Evolutionary conservation across 2,329 filamentous ascomycete genomes (phyloP), one percentile per base, ranked within the genome.

Genomic region (Clonostachys chloroleuca): DNA sequence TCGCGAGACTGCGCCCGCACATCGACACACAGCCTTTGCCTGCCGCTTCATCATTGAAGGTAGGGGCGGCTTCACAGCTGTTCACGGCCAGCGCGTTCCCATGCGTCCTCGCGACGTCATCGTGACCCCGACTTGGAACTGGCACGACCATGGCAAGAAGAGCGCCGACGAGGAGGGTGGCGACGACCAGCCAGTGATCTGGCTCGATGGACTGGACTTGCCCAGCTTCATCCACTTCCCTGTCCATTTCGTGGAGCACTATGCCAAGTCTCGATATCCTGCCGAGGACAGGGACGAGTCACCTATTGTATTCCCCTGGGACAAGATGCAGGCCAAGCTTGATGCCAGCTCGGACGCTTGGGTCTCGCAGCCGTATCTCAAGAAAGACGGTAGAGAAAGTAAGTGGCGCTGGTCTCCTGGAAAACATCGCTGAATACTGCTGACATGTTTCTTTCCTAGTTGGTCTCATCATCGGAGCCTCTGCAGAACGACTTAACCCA

Each of bases 1-100:
- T 0, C 73, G 75, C 30, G 78, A 82, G 49, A 76, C 68, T 0
- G 77, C 78, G 0, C 74, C 72, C 1, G 77, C 77, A 0, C 78
- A 82, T 51, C 61, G 78, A 0, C 78, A 81, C 54, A 73, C 73
- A 3, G 77, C 78, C 0, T 81, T 78, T 48, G 78, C 78, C 0
- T 69, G 73, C 54, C 71, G 78, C 6, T 81, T 81, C 60, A 78
- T 82, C 50, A 78, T 82, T 17, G 77, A 81, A 47, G 77, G 78
- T 2, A 24, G 24, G 24, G 60, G 69, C 12, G 77, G 78, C 2
- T 83, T 81, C 54, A 82, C 79, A 0, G 77, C 78, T 2, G 74
- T 82, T 0, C 74, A 80, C 43, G 77, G 79, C 6, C 61, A 67
- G 40, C 70, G 75, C 46, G 74, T 83, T 51, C 60, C 65, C 2